Conservation (phyloP, 306 rosid species). For the Gleditsia sinensis region DNA sequence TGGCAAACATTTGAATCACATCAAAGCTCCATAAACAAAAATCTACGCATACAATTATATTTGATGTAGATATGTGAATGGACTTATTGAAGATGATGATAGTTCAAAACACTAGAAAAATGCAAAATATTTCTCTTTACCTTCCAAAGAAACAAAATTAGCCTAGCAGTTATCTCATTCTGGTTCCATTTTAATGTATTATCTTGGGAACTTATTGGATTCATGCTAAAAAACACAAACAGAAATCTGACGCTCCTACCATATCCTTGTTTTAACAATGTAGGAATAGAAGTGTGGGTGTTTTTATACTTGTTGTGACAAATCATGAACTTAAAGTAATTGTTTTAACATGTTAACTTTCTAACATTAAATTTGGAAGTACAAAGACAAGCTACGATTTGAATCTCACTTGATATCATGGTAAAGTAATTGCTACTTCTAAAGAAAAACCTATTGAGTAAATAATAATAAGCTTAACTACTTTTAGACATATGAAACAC, state of each 20-base stretch:
- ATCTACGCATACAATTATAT: too few species aligned
- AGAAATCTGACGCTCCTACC: background rate
- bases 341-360: background rate
- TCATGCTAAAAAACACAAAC: background rate
- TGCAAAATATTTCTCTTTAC: too few species aligned
- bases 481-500: background rate
- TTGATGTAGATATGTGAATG: too few species aligned
- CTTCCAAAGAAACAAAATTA: too few species aligned
- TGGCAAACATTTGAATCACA: too few species aligned
- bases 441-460: background rate
- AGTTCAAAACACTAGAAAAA: too few species aligned
- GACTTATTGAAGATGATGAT: too few species aligned
- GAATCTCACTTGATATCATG: conserved; percentile 14
- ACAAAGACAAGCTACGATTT: background rate
- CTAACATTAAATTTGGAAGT: background rate
- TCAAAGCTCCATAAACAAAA: too few species aligned
- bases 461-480: background rate
- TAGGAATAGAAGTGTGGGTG: background rate
- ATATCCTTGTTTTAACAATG: background rate
- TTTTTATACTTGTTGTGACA: background rate
- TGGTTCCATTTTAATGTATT: background rate
- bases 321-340: background rate
- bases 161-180: background rate
- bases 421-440: background rate
- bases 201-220: background rate